Evolutionary conservation across 371 early-diverging fungal genomes (phyloP).

Genomic region (Entomophthora muscae): DNA sequence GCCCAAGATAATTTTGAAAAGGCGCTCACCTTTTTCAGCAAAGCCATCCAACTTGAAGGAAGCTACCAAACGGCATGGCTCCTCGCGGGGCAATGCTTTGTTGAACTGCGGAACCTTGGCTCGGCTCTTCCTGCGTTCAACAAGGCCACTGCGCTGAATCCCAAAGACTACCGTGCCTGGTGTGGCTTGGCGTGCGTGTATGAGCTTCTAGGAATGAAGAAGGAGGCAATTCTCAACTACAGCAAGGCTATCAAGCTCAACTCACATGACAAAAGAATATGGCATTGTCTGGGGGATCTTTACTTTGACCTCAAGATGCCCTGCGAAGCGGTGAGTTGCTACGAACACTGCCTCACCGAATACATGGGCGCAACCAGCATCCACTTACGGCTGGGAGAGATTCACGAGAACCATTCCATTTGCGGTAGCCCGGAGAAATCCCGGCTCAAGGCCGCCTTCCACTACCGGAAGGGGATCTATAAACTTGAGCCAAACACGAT

Average conservation of each 20-base stretch:
- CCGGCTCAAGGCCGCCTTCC: background rate
- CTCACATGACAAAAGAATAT: background rate
- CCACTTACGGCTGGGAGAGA: background rate
- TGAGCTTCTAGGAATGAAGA: background rate
- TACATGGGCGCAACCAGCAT: background rate
- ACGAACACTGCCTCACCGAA: background rate
- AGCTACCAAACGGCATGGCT: slow-evolving; percentile 73
- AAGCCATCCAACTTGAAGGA: slow-evolving; percentile 61
- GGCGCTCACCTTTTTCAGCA: slow-evolving; percentile 71
- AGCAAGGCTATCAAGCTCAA: background rate
- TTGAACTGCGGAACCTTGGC: slow-evolving; percentile 72
- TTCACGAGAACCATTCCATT: background rate
- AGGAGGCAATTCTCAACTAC: background rate
- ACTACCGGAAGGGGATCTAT: background rate
- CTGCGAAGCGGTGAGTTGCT: background rate
- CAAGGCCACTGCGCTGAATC: slow-evolving; percentile 42
- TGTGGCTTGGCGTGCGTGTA: background rate
- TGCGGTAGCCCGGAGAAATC: background rate
- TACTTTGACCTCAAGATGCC: background rate
- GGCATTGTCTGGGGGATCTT: background rate
- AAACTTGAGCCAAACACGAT: background rate
- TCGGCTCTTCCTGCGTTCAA: slow-evolving; percentile 85
- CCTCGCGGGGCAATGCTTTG: slow-evolving; percentile 88
- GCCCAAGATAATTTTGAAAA: slow-evolving; percentile 57
- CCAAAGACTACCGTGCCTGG: background rate